Evolutionary conservation across 192 early-diverging fungal species (phyloP), one percentile per base, ranked within the genome.

Genomic region (Coemansia biformis): DNA sequence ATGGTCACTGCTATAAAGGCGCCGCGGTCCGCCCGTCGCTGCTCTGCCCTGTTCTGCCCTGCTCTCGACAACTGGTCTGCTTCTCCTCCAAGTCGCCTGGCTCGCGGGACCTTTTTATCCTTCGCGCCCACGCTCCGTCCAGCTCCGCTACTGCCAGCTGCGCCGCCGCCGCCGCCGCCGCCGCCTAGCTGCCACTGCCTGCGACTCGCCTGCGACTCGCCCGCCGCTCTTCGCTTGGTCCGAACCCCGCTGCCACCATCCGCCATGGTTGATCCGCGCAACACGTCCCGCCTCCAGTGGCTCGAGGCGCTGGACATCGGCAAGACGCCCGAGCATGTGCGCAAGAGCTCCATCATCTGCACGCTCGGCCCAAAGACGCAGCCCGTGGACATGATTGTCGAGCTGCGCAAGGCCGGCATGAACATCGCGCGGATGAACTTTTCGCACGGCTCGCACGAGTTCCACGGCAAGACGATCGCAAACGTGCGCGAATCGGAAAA

Each of bases 351-450:
- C 38, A 89, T 90, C 30, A 87, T 90, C 66, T 87, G 86, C 69
- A 90, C 88, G 48, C 85, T 76, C 63, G 85, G 85, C 9, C 86
- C 88, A 31, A 83, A 82, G 60, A 88, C 87, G 29, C 87, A 88
- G 78, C 76, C 52, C 2, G 76, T 82, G 18, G 86, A 88, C 43
- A 83, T 79, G 64, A 71, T 90, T 22, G 77, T 76, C 13, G 64
- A 79, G 46, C 74, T 88, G 43, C 81, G 84, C 59, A 66, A 79
- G 38, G 81, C 80, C 8, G 88, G 88, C 31, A 86, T 90, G 86
- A 90, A 87, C 57, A 82, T 90, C 56, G 85, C 85, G 19, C 79
- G 88, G 46, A 81, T 90, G 78, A 88, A 85, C 66, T 85, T 85
- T 40, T 83, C 82, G 45, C 82, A 85, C 63, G 83, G 83, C 41